Percentiles rank a stretch among this genome's conserved stretches.
These are phyloP conservation scores for Bigelowiella natans DNA, from an alignment of 78 protist species.

Conservation along the genomic window DNA sequence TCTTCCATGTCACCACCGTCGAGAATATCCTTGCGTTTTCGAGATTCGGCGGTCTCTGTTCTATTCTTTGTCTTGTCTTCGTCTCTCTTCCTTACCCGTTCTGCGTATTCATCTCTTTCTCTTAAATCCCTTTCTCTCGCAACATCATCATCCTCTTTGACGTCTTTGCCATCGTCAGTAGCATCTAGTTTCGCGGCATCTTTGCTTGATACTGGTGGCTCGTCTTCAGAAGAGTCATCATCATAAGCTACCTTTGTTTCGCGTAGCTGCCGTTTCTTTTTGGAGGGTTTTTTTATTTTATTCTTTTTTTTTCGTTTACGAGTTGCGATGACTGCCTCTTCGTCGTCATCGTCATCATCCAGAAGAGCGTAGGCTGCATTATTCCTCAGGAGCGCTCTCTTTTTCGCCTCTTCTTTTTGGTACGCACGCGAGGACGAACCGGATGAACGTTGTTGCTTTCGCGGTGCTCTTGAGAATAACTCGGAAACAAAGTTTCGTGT, in stretches of 20 bases:
- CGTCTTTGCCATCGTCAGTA: not conserved
- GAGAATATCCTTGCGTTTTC: not conserved
- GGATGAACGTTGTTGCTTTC: not conserved
- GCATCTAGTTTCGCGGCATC: not conserved
- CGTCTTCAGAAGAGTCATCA: not conserved
- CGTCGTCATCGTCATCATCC: slow-evolving; percentile 14
- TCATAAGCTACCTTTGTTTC: not conserved
- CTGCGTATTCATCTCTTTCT: slow-evolving; percentile 36
- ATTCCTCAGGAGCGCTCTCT: not conserved
- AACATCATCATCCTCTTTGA: not conserved
- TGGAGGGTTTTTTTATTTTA: not conserved
- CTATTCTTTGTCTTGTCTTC: not conserved
- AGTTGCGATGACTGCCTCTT: not conserved
- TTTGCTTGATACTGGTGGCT: not conserved
- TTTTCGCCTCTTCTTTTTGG: not conserved
- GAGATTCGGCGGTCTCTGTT: not conserved
- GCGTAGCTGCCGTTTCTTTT: not conserved
- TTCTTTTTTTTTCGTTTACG: not conserved
- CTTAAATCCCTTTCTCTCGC: slow-evolving; percentile 12
- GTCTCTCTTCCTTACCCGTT: slow-evolving; percentile 27
- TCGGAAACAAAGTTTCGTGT: not conserved
- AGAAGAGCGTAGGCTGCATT: slow-evolving; percentile 1
- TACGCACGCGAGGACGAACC: not conserved
- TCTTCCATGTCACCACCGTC: not conserved
- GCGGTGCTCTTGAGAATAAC: not conserved